Evolutionary conservation across 2,329 filamentous ascomycete species (phyloP).

Genomic region (Beauveria scarabaeidicola): DNA sequence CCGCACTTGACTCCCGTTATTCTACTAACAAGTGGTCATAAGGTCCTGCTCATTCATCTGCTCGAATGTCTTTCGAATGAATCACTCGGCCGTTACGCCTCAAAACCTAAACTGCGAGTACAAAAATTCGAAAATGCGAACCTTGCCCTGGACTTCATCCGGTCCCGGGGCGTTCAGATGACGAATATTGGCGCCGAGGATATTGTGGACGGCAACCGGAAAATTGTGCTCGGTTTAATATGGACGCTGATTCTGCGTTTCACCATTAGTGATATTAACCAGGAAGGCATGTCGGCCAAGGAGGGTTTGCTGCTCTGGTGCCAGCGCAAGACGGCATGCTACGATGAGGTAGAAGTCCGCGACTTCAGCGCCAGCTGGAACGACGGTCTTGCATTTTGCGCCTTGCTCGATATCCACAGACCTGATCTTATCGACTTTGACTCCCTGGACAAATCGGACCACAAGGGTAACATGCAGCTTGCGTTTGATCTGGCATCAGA

Average conservation of each 20-base stretch:
- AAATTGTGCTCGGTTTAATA: conserved; percentile 94
- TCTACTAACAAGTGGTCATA: conserved; percentile 15
- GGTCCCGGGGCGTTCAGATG: conserved; percentile 84
- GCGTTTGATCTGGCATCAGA: conserved; percentile 94
- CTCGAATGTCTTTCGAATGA: conserved; percentile 93
- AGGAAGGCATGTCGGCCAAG: conserved; percentile 95
- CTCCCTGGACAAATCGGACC: conserved; percentile 84
- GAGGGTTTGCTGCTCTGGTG: conserved; percentile 94
- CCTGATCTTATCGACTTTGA: conserved; percentile 98
- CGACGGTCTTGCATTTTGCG: conserved; percentile 92
- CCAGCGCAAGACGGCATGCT: conserved; percentile 96
- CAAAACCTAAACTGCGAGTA: conserved; percentile 90
- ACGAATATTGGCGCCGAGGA: conserved; percentile 98
- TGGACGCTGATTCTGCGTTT: conserved; percentile 98
- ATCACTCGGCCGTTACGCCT: conserved; percentile 91
- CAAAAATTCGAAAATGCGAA: conserved; percentile 99
- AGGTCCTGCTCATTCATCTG: conserved; percentile 93
- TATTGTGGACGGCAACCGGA: conserved; percentile 94
- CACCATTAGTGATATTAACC: conserved; percentile 97
- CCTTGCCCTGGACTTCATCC: conserved; percentile 88
- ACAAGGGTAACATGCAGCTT: conserved; percentile 93
- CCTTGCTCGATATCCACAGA: conserved; percentile 89
- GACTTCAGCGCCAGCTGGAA: conserved; percentile 98
- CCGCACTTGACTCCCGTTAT: background rate
- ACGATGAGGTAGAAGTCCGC: conserved; percentile 89